These are phyloP conservation scores for Yamadazyma mexicana DNA, from an alignment of 1,139 yeast genomes.

Conservation along the genomic window DNA sequence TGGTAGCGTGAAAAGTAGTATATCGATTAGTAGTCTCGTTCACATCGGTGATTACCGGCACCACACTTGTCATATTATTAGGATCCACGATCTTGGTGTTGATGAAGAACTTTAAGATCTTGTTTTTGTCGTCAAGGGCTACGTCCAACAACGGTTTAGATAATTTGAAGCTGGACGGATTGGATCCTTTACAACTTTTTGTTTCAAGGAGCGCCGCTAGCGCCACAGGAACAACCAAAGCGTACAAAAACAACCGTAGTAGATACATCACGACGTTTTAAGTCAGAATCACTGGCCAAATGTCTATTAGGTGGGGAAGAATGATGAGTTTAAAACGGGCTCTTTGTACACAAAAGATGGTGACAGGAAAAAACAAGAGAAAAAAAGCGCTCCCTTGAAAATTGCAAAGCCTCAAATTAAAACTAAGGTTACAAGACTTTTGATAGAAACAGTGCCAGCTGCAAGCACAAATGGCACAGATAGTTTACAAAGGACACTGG, in stretches of 20 bases:
- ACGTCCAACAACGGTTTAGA: conserved; percentile 42
- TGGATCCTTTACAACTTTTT: background rate
- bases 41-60: conserved; percentile 38
- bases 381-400: no score
- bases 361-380: no score
- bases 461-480: no score
- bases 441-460: no score
- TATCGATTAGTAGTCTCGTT: conserved; percentile 44
- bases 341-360: no score
- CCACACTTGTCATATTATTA: conserved; percentile 58
- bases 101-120: conserved; percentile 38
- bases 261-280: background rate
- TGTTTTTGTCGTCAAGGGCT: conserved; percentile 34
- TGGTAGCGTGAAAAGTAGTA: conserved; percentile 49
- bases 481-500: no score
- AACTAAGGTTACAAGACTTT: no score
- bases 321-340: no score
- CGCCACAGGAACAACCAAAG: conserved; percentile 7
- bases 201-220: conserved; percentile 20
- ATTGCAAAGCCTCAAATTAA: no score
- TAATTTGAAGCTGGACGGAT: conserved; percentile 14
- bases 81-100: conserved; percentile 55
- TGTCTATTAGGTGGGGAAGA: no score
- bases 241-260: background rate
- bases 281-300: no score